Evolutionary conservation across 495 filamentous ascomycete species (phyloP).

Genomic region (Podospora sp.): DNA sequence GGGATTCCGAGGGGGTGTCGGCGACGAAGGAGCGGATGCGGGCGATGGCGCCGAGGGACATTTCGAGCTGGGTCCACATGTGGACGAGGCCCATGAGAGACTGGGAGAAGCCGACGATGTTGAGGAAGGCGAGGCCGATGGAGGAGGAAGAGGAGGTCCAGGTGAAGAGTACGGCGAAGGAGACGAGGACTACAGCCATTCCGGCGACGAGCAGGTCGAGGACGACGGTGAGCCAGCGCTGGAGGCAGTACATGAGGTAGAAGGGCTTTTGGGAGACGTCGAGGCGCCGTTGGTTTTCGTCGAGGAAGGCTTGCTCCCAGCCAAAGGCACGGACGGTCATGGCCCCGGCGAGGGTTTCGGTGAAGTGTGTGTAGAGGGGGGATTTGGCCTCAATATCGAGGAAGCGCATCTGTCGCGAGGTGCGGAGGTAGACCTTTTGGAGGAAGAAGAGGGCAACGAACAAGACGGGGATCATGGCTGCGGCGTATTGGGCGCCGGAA

Average conservation of each 20-base stretch:
- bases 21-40: conserved; percentile 42
- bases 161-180: conserved; percentile 34
- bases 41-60: conserved; percentile 50
- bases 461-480: conserved; percentile 28
- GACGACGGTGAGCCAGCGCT: conserved; percentile 51
- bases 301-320: conserved; percentile 43
- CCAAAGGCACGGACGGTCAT: conserved; percentile 51
- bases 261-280: conserved; percentile 52
- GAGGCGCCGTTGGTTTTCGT: conserved; percentile 49
- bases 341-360: conserved; percentile 44
- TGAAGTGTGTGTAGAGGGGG: conserved; percentile 42
- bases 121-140: conserved; percentile 14
- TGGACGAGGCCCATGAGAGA: conserved; percentile 7
- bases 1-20: conserved; percentile 2
- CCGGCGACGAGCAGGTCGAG: conserved; percentile 47
- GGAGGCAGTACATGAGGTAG: conserved; percentile 50
- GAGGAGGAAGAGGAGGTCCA: not conserved
- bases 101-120: conserved; percentile 16
- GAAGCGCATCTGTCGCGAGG: conserved; percentile 58
- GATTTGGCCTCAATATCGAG: conserved; percentile 52
- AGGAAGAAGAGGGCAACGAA: conserved; percentile 44
- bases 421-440: conserved; percentile 58
- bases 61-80: conserved; percentile 49
- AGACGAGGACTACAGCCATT: conserved; percentile 42
- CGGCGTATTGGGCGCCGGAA: not conserved